Evolutionary conservation across 2,329 filamentous ascomycete genomes (phyloP), one percentile per base, ranked within the genome.

Genomic region (Trichoderma brevicompactum): DNA sequence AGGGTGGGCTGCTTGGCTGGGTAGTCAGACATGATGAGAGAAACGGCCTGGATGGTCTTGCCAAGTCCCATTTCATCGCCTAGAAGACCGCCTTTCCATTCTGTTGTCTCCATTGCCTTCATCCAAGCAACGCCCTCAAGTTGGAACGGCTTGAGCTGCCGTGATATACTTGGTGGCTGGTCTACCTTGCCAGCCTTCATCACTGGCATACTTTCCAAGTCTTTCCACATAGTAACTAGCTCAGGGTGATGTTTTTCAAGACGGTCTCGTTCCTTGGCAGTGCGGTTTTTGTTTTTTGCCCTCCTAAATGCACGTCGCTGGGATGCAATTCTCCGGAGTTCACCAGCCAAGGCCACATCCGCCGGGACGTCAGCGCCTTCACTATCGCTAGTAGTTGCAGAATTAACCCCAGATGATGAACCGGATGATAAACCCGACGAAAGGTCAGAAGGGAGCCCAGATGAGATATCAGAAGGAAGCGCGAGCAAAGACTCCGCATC

Each of bases 61-160:
- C 95, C 95, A 79, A 99, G 91, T 7, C 95, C 95, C 95, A 99
- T 99, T 78, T 99, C 95, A 71, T 99, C 95, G 66, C 95, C 95
- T 2, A 99, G 85, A 2, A 99, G 82, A 13, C 95, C 95, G 17
- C 95, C 95, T 73, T 89, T 92, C 85, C 94, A 98, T 44, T 90
- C 80, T 0, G 87, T 90, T 77, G 91, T 82, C 75, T 99, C 95
- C 84, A 98, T 96, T 64, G 85, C 89, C 67, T 85, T 87, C 92
- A 99, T 96, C 95, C 95, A 99, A 58, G 92, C 89, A 44, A 99
- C 82, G 5, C 95, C 95, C 77, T 97, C 91, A 5, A 97, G 87
- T 74, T 99, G 95, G 75, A 98, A 99, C 0, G 90, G 89, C 77
- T 99, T 97, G 68, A 99, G 83, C 64, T 89, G 89, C 44, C 94